phyloP scores from a whole-genome alignment of 345 rosid species.

The Aegle marmelos region DNA sequence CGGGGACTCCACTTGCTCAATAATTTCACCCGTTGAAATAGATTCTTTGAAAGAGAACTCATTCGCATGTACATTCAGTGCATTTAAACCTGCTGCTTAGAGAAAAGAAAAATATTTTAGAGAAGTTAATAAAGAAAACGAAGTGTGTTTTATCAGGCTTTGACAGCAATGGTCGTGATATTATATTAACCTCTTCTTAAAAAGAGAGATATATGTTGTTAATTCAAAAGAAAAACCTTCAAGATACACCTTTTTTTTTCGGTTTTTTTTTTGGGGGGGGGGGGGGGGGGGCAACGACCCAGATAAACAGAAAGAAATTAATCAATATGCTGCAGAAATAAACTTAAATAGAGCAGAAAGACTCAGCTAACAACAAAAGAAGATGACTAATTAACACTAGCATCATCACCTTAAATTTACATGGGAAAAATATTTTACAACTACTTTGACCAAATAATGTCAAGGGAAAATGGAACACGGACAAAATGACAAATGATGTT shows the following conservation, averaged over 20 bases:
- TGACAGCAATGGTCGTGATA: neutral
- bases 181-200: neutral
- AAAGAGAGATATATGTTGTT: neutral
- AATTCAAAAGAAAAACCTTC: neutral
- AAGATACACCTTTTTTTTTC: neutral
- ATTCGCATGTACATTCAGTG: conserved; percentile 68
- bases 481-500: neutral
- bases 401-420: neutral
- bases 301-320: neutral
- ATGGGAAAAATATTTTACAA: neutral
- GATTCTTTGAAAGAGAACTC: conserved; percentile 67
- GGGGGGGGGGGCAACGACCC: no score
- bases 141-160: neutral
- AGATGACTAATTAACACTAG: neutral
- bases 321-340: neutral
- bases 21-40: conserved; percentile 76
- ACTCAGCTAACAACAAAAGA: neutral
- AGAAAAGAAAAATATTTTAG: neutral
- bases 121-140: neutral
- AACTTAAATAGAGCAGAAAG: neutral
- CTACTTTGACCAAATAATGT: neutral
- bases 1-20: conserved; percentile 69
- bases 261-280: no score
- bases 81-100: conserved; percentile 57
- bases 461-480: neutral